Evolutionary conservation across 1,284 basidiomycete species (phyloP).

Genomic region (Heterobasidion annosum): DNA sequence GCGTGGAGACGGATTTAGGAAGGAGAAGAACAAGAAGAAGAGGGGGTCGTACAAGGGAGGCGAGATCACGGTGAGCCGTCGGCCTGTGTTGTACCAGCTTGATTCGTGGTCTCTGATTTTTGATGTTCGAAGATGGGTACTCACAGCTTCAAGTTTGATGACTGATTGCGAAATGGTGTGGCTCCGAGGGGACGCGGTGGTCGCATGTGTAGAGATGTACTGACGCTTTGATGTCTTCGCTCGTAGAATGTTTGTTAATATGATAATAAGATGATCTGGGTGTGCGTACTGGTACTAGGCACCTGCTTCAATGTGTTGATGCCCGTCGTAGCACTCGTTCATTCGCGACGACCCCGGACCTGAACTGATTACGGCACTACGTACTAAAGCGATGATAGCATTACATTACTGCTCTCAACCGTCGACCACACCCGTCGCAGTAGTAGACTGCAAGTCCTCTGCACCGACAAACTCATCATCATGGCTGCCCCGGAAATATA

Average conservation of each 20-base stretch:
- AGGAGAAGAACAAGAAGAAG: slow-evolving; percentile 99
- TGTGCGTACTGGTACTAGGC: too few species aligned
- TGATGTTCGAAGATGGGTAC: slow-evolving; percentile 51
- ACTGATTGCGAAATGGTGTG: too few species aligned
- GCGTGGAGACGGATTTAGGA: slow-evolving; percentile 89
- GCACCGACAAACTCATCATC: slow-evolving; percentile 17
- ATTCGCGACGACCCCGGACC: too few species aligned
- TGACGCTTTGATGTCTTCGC: too few species aligned
- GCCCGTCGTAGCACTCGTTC: too few species aligned
- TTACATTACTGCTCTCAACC: too few species aligned
- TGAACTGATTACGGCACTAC: too few species aligned
- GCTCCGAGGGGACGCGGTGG: too few species aligned
- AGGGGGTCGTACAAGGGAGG: slow-evolving; percentile 87
- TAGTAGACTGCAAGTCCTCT: slow-evolving; percentile 79
- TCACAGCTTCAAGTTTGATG: slow-evolving; percentile 78
- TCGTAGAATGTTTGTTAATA: too few species aligned
- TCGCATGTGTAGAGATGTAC: too few species aligned
- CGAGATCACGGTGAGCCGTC: slow-evolving; percentile 67
- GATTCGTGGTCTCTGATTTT: background rate
- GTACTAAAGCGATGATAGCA: background rate
- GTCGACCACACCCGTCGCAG: background rate
- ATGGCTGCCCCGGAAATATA: slow-evolving; percentile 77
- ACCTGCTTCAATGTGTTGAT: too few species aligned
- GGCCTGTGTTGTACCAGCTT: slow-evolving; percentile 16
- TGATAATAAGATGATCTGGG: too few species aligned